Conservation (phyloP, 1,284 basidiomycete genomes). For the Kalmanozyma brasiliensis region DNA sequence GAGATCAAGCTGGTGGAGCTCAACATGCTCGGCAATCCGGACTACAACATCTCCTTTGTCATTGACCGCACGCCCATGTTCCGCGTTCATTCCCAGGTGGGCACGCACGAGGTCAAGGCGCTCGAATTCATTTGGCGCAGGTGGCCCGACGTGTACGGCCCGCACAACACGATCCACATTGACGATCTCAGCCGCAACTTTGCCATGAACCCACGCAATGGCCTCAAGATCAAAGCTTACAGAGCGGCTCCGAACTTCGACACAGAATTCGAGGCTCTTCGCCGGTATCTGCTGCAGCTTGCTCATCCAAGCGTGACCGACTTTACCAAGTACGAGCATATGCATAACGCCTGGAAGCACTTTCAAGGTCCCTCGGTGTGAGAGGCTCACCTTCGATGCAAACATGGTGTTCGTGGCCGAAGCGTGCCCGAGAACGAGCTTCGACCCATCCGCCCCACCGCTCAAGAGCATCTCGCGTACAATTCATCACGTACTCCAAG, state of each 20-base stretch:
- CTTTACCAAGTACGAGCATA: constrained; percentile 40
- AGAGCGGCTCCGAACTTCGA: constrained; percentile 54
- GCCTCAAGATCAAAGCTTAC: constrained; percentile 79
- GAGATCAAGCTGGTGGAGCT: constrained; percentile 89
- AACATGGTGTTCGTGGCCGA: too few relatives aligned
- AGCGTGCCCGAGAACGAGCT: too few relatives aligned
- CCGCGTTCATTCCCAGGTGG: constrained; percentile 77
- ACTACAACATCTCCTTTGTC: constrained; percentile 54
- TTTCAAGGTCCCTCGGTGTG: constrained; percentile 36
- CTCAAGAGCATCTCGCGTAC: too few relatives aligned
- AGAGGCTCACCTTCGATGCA: too few relatives aligned
- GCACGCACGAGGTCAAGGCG: constrained; percentile 75
- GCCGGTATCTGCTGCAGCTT: constrained; percentile 49
- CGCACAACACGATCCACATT: constrained; percentile 82
- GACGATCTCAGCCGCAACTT: constrained; percentile 84
- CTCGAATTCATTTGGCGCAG: constrained; percentile 64
- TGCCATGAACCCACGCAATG: constrained; percentile 84
- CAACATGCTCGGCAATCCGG: constrained; percentile 74
- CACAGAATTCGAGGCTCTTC: constrained; percentile 48
- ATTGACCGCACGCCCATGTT: constrained; percentile 90
- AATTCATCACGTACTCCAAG: too few relatives aligned
- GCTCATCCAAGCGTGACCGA: constrained; percentile 42
- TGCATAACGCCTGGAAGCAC: constrained; percentile 43
- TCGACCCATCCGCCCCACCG: too few relatives aligned
- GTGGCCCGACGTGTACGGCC: constrained; percentile 51